Conservation (phyloP, 140 eudicot species). For the Anethum foeniculum region DNA sequence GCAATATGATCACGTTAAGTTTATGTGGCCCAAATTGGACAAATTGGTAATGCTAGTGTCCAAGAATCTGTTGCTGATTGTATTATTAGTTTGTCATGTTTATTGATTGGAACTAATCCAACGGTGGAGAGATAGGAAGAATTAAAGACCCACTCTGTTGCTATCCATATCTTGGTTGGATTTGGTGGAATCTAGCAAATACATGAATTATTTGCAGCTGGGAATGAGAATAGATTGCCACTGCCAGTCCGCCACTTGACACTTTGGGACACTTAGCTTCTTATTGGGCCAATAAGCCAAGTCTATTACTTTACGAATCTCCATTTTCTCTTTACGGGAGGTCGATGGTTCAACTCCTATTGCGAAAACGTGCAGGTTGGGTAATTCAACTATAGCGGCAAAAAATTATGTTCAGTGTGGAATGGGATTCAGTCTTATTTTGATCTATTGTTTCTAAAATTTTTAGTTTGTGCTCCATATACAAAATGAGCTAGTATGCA, state of each 20-base stretch:
- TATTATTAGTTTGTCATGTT: neutral
- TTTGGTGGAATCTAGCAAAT: conserved; percentile 5
- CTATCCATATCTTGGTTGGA: neutral
- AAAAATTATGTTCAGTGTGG: no score
- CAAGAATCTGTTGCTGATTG: neutral
- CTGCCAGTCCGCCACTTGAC: neutral
- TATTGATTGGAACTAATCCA: neutral
- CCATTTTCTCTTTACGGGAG: no score
- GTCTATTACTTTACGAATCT: neutral
- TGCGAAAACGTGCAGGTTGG: no score
- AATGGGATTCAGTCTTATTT: no score
- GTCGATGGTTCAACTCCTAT: neutral
- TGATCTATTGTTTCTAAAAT: no score
- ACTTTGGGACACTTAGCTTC: neutral
- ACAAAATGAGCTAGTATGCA: neutral
- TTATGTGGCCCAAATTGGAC: neutral
- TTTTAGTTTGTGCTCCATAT: neutral
- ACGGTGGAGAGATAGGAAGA: neutral
- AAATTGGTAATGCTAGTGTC: neutral
- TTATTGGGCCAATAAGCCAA: neutral
- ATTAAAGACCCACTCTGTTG: neutral
- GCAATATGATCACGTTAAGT: neutral
- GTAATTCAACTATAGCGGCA: no score
- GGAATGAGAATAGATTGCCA: neutral
- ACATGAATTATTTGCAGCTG: neutral